These are phyloP conservation scores for Vigna angularis DNA, from an alignment of 306 rosid species.

Conservation along the genomic window DNA sequence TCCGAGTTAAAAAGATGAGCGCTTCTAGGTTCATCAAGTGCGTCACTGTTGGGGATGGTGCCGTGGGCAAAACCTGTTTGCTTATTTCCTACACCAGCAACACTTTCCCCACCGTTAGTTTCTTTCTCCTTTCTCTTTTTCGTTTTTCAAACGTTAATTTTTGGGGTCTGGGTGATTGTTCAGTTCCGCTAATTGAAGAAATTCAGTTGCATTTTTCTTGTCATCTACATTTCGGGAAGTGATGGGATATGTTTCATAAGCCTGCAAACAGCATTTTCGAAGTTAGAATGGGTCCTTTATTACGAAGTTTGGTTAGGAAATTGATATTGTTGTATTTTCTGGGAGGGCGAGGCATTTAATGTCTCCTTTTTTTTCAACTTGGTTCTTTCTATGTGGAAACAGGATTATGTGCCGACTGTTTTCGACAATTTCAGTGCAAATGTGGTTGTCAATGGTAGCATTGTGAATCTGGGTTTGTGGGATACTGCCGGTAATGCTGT, in stretches of 20 bases:
- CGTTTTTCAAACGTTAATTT: neutral
- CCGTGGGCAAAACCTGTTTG: conserved; percentile 98
- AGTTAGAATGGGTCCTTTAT: conserved; percentile 4
- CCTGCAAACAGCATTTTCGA: neutral
- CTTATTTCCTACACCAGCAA: conserved; percentile 99
- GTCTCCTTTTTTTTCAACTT: neutral
- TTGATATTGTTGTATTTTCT: conserved; percentile 1
- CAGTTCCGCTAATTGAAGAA: neutral
- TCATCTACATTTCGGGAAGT: conserved; percentile 21
- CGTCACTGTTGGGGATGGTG: conserved; percentile 99
- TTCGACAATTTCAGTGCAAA: conserved; percentile 99
- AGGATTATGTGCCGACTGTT: conserved; percentile 98
- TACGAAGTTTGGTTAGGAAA: neutral
- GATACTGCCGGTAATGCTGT: conserved; percentile 94
- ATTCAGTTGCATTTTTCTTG: neutral
- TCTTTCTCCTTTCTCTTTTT: neutral
- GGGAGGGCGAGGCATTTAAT: neutral
- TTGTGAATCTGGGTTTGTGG: conserved; percentile 98
- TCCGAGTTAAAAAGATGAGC: conserved; percentile 64
- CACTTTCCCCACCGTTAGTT: conserved; percentile 93
- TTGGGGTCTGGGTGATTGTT: neutral
- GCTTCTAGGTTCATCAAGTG: conserved; percentile 99
- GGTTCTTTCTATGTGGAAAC: conserved; percentile 50
- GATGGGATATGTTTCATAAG: neutral
- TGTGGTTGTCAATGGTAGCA: conserved; percentile 95